Percentiles rank a stretch among this genome's conserved stretches.
Conservation (phyloP, 805 yeast species). For the Metschnikowia dekortorum region DNA sequence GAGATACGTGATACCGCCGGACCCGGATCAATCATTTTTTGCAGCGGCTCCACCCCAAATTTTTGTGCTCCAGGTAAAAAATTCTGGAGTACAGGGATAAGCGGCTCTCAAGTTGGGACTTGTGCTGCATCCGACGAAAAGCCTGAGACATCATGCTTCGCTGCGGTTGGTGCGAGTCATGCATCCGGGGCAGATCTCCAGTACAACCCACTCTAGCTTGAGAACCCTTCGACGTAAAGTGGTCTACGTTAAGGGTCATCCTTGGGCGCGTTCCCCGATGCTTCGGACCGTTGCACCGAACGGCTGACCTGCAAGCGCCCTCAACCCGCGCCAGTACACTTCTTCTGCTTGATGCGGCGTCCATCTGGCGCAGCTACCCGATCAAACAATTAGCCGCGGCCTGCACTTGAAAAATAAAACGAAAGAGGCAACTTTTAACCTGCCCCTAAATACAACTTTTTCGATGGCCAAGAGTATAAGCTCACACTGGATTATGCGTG, state of each 20-base stretch:
- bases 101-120: background rate
- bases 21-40: background rate
- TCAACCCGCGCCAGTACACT: background rate
- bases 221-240: background rate
- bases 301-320: slow-evolving; percentile 1
- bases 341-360: slow-evolving; percentile 1
- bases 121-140: background rate
- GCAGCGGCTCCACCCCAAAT: background rate
- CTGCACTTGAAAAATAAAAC: background rate
- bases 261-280: background rate
- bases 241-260: background rate
- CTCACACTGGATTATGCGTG: background rate
- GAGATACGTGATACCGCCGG: background rate
- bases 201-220: background rate
- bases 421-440: background rate
- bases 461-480: background rate
- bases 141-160: background rate
- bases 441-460: background rate
- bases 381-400: background rate
- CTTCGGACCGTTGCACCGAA: background rate
- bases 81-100: background rate
- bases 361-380: background rate
- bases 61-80: background rate
- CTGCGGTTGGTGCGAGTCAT: background rate
- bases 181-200: background rate